Evolutionary conservation across 805 yeast genomes (phyloP).

Genomic region (Naumovozyma castellii): DNA sequence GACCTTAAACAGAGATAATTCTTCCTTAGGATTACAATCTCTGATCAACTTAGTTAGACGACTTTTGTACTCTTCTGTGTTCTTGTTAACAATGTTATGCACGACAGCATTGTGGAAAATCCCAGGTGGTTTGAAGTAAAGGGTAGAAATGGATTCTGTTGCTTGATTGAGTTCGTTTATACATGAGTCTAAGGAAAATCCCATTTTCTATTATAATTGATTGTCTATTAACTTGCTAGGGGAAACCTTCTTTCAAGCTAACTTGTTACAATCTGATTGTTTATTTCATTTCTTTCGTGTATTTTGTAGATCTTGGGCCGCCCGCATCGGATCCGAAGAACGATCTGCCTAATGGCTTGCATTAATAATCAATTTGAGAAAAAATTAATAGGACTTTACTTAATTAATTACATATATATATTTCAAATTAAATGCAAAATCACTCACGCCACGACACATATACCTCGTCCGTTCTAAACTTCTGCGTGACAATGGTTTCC

Average conservation of each 20-base stretch:
- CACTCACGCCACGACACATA: conserved; percentile 77
- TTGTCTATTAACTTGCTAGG: too few species aligned
- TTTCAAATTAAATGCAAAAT: not conserved
- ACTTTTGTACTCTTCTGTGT: conserved; percentile 9
- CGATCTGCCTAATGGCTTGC: too few species aligned
- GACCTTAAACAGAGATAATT: conserved; percentile 37
- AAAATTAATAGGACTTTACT: too few species aligned
- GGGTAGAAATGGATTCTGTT: conserved; percentile 33
- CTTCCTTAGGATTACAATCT: conserved; percentile 49
- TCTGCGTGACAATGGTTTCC: conserved; percentile 82
- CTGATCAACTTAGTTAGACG: conserved; percentile 46
- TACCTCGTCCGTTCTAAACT: conserved; percentile 92
- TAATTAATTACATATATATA: too few species aligned
- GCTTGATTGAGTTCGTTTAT: conserved; percentile 32
- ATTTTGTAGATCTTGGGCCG: too few species aligned
- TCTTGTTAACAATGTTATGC: conserved; percentile 32
- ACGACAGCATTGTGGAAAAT: conserved; percentile 57
- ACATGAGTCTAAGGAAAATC: conserved; percentile 24
- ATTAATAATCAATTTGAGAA: too few species aligned
- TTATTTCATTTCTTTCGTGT: too few species aligned
- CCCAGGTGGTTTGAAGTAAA: conserved; percentile 48
- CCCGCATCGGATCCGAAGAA: too few species aligned
- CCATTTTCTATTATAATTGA: too few species aligned
- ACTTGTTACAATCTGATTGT: too few species aligned
- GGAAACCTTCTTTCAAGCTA: too few species aligned